A percentile compares a stretch with the other conserved stretches of the same genome.
Conservation (phyloP, 495 filamentous ascomycete genomes). For the Penicillium mononematosum region DNA sequence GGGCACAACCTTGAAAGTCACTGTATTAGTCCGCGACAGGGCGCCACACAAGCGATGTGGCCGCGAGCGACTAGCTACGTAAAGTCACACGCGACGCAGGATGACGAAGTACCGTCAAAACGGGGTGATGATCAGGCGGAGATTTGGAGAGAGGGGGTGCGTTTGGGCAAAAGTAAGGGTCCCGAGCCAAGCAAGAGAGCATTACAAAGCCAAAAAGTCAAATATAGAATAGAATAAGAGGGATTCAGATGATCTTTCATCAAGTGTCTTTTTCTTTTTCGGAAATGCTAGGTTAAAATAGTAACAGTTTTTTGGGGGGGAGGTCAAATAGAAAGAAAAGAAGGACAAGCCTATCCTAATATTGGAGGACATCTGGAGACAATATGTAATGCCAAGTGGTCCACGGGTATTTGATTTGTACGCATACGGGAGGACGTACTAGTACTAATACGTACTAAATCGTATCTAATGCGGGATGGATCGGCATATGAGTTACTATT, state of each 20-base stretch:
- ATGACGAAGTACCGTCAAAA: conserved; percentile 29
- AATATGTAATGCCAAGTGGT: neutral
- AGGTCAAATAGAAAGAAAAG: neutral
- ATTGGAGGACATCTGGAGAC: neutral
- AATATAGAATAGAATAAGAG: neutral
- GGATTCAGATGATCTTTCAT: conserved; percentile 7
- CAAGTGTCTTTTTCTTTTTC: neutral
- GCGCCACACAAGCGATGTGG: conserved; percentile 11
- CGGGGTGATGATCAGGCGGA: conserved; percentile 28
- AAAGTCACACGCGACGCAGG: conserved; percentile 27
- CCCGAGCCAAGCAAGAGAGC: neutral
- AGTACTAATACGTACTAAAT: neutral
- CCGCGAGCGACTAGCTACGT: conserved; percentile 1
- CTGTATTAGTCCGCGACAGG: conserved; percentile 8
- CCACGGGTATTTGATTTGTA: neutral
- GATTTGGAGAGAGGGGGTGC: conserved; percentile 5
- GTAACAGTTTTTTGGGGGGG: neutral
- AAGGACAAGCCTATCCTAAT: neutral
- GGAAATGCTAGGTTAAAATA: neutral
- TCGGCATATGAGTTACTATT: neutral
- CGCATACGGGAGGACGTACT: neutral
- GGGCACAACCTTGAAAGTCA: neutral
- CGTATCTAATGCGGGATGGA: neutral
- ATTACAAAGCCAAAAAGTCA: conserved; percentile 4
- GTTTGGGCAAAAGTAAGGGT: conserved; percentile 9